phyloP scores from a whole-genome alignment of 2,329 filamentous ascomycete genomes.

The Pestalotiopsis sp. region DNA sequence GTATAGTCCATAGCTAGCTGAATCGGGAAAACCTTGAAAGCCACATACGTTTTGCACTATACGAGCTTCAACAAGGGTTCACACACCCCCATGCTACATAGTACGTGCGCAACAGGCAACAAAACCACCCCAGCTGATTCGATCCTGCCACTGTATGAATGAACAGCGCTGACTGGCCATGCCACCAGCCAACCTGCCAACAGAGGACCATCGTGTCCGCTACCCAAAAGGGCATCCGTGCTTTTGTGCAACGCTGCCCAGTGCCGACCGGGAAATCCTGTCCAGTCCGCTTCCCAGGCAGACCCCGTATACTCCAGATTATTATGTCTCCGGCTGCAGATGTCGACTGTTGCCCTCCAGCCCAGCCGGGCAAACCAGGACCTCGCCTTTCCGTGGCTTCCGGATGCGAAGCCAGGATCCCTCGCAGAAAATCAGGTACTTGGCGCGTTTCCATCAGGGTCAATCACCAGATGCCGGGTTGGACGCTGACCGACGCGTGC shows the following conservation, averaged over 20 bases:
- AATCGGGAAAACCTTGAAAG: background rate
- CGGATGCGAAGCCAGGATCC: conserved; percentile 8
- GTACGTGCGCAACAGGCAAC: background rate
- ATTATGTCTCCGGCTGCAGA: background rate
- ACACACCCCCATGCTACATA: background rate
- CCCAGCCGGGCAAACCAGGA: background rate
- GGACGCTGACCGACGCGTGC: conserved; percentile 5
- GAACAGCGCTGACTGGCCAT: no score
- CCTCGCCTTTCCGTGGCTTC: conserved; percentile 5
- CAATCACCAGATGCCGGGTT: background rate
- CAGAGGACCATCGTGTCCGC: background rate
- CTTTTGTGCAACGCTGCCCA: conserved; percentile 9
- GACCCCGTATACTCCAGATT: background rate
- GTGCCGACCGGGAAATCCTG: background rate
- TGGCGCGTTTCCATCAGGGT: background rate
- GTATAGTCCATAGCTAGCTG: background rate
- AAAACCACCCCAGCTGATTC: background rate
- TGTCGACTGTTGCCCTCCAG: background rate
- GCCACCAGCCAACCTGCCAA: background rate
- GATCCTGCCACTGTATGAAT: background rate
- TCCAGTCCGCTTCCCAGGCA: background rate
- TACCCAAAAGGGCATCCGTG: background rate
- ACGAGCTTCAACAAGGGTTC: background rate
- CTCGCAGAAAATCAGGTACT: background rate
- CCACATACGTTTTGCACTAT: background rate